Base-by-base conservation (phyloP, 1,139 yeast species). In the Geotrichum aggregatum region DNA sequence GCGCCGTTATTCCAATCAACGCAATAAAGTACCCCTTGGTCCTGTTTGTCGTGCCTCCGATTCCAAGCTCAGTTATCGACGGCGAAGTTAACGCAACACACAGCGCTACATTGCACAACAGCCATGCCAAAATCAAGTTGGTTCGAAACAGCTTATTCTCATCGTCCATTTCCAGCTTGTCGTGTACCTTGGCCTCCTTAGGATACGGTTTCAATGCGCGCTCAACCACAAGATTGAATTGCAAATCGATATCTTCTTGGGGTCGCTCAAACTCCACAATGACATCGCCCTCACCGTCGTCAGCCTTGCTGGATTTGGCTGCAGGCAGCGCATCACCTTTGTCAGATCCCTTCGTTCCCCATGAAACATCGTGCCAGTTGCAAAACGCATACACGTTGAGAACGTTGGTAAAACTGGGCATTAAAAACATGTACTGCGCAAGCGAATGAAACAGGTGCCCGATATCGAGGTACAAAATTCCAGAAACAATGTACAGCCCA, bases 311-410 rank as follows among this genome's bases (percentile, higher is more conserved):
- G 61, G 71, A 71, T 61, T 61, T 66, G 36, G 71, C 77, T 42
- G 79, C 78, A 31, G 88, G 88, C 49, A 80, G 67, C 26, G 80
- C 80, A 56, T 77, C 79, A 1, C 83, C 81, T 55, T 75, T 77
- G 54, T 79, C 80, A 10, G 83, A 87, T 56, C 98, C 98, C 67
- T 92, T 92, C 0, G 98, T 92, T 65, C 98, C 98, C 98, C 98
- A 92, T 0, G 96, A 85, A 44, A 91, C 91, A 74, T 91, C 98
- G 70, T 91, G 97, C 56, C 95, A 85, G 68, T 91, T 91, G 73
- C 97, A 89, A 65, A 91, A 89, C 1, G 98, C 96, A 71, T 88
- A 91, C 40, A 91, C 75, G 52, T 69, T 71, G 35, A 71, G 74
- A 16, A 94, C 84, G 67, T 95, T 89, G 50, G 94, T 86, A 66